These are phyloP conservation scores for Fusarium napiforme DNA, from an alignment of 2,329 filamentous ascomycete genomes.

Conservation along the genomic window DNA sequence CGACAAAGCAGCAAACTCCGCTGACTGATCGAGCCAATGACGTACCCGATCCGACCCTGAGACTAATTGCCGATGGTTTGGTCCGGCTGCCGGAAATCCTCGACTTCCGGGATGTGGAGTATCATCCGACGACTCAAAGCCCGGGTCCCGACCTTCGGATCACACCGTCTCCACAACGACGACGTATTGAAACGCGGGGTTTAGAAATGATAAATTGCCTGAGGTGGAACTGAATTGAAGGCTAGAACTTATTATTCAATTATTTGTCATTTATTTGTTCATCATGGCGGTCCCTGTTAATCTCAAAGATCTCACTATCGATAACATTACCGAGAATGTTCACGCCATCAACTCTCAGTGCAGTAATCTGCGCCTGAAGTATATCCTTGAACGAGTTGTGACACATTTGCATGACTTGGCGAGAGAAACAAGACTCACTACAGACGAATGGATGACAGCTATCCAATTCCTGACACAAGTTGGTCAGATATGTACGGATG, in stretches of 20 bases:
- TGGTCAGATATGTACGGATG: conserved; percentile 75
- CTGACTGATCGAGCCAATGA: neutral
- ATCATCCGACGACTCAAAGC: neutral
- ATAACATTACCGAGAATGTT: conserved; percentile 80
- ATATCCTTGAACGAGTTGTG: conserved; percentile 75
- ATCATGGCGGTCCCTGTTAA: conserved; percentile 18
- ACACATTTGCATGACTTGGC: conserved; percentile 81
- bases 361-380: conserved; percentile 70
- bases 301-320: conserved; percentile 69
- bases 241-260: neutral
- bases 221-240: neutral
- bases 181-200: conserved; percentile 6
- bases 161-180: neutral
- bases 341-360: conserved; percentile 76
- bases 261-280: neutral
- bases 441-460: conserved; percentile 77
- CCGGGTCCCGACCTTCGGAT: neutral
- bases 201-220: neutral
- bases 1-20: neutral
- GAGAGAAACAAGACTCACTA: conserved; percentile 77
- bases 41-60: neutral
- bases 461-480: conserved; percentile 75
- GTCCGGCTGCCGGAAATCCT: neutral
- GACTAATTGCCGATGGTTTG: neutral
- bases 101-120: neutral